These are phyloP conservation scores for Rhodotorula kratochvilovae DNA, from an alignment of 768 basidiomycete species.

Conservation along the genomic window DNA sequence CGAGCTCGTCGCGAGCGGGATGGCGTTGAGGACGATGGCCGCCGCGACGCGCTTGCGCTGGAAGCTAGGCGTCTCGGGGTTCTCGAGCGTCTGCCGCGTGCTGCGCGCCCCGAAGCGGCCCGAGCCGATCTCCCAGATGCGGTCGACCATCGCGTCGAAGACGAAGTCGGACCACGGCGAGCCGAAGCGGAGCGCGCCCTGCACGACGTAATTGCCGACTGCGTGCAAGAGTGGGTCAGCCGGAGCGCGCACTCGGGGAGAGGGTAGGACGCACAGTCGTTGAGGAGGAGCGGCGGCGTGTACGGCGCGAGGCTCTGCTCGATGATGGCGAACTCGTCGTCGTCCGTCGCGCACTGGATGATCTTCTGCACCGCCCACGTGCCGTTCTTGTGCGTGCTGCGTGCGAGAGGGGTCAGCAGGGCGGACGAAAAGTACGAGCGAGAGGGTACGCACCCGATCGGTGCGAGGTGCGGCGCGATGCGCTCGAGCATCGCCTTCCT, in stretches of 20 bases:
- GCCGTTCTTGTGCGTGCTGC: conserved; percentile 87
- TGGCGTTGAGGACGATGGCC: conserved; percentile 91
- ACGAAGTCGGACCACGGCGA: conserved; percentile 88
- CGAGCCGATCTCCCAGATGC: conserved; percentile 97
- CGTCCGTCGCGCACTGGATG: conserved; percentile 84
- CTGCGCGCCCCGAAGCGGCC: conserved; percentile 96
- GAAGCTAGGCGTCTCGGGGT: conserved; percentile 73
- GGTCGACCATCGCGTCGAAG: conserved; percentile 95
- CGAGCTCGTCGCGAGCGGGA: conserved; percentile 93
- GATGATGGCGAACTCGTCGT: conserved; percentile 79
- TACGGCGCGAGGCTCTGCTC: conserved; percentile 84
- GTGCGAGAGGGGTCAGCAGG: not conserved
- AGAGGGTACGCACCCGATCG: conserved; percentile 61
- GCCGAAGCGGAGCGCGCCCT: conserved; percentile 81
- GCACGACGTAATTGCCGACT: conserved; percentile 51
- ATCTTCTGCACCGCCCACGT: conserved; percentile 99
- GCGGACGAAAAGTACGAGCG: too few relatives aligned
- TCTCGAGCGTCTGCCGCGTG: conserved; percentile 95
- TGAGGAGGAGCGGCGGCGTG: conserved; percentile 84
- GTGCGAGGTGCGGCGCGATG: conserved; percentile 85
- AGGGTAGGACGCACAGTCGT: conserved; percentile 68
- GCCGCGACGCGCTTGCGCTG: conserved; percentile 94
- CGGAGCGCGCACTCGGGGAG: not conserved
- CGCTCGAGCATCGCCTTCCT: conserved; percentile 89
- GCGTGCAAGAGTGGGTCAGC: not conserved